Evolutionary conservation across 805 yeast species (phyloP), one percentile per base, ranked within the genome.

Genomic region (Myxozyma geophila): DNA sequence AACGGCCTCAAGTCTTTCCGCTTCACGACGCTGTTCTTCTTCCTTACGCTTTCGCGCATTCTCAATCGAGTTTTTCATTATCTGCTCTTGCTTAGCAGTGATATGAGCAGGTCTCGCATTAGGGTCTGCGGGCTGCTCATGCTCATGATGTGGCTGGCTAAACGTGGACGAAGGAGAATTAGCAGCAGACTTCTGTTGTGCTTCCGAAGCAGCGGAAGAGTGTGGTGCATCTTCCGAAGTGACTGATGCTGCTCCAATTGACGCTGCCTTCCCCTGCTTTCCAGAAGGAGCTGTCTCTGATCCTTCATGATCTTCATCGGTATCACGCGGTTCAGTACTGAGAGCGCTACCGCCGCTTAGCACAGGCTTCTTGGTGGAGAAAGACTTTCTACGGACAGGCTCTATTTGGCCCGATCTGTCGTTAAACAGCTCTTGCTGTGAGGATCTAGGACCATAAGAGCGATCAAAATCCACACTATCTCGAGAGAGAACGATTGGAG

Each of bases 41-140:
- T 75, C 77, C 59, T 75, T 75, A 13, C 78, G 70, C 58, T 67
- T 71, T n/a, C 73, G 65, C 2, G 77, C 78, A 47, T 69, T 70
- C 54, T 74, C 78, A 9, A 74, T 64, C 6, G 75, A 71, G 28
- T 64, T 65, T 28, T 67, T 63, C 81, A 78, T 77, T 28, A 66
- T 62, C 50, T 71, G 73, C 54, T 74, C 71, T 67, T 78, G 80
- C 59, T 71, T 71, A n/a, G 63, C 68, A 5, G 62, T 59, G 17
- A 69, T 54, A 12, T 68, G 51, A 17, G 59, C 23, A 8, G 62
- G 65, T 46, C 66, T 47, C 7, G 50, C 39, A 1, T 44, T 49
- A 5, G 54, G 53, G 4, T 54, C 60, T 4, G 40, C 49, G 7
- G 52, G n/a, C 19, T 17, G 33, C 21, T 54, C 59, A 13, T 15